Percentiles rank a stretch among this genome's conserved stretches.
Evolutionary conservation across 2,329 filamentous ascomycete species (phyloP).

Genomic region (Penicillium fuscoglaucum): DNA sequence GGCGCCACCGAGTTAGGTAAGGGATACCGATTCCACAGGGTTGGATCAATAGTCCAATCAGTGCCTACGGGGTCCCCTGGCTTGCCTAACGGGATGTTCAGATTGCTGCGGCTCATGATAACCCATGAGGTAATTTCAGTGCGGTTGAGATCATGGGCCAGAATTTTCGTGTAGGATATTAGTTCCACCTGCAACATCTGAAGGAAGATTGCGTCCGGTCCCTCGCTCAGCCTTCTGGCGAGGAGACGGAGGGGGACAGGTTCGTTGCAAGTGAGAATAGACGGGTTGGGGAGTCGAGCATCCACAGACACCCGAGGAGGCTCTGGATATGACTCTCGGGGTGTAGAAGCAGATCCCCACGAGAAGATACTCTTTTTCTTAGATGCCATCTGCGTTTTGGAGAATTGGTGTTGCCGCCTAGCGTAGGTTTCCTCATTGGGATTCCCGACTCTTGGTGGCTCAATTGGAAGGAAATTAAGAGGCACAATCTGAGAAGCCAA

Average conservation of each 20-base stretch:
- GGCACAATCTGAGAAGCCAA: constrained; percentile 45
- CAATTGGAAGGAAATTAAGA: constrained; percentile 89
- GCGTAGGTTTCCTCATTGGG: constrained; percentile 81
- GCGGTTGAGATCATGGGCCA: constrained; percentile 72
- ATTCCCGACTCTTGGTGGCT: constrained; percentile 71
- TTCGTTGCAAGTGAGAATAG: constrained; percentile 86
- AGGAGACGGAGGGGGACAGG: constrained; percentile 78
- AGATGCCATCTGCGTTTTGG: constrained; percentile 33
- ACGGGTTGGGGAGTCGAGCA: constrained; percentile 79
- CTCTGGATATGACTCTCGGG: constrained; percentile 35
- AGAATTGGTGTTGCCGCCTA: constrained; percentile 66
- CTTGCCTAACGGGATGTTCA: constrained; percentile 69
- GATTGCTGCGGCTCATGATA: constrained; percentile 68
- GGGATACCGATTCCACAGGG: constrained; percentile 69
- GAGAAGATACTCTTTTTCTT: constrained; percentile 64
- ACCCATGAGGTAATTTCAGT: constrained; percentile 74
- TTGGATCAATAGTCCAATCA: constrained; percentile 68
- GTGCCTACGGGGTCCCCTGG: constrained; percentile 59
- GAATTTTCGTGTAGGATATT: constrained; percentile 74
- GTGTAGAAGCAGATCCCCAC: constrained; percentile 34
- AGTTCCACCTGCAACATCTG: constrained; percentile 79
- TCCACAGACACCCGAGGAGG: constrained; percentile 70
- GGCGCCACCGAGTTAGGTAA: constrained; percentile 86
- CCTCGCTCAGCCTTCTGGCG: constrained; percentile 71
- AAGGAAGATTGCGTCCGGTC: constrained; percentile 69